Evolutionary conservation across 495 filamentous ascomycete species (phyloP).

Genomic region (Xylaria venustula): DNA sequence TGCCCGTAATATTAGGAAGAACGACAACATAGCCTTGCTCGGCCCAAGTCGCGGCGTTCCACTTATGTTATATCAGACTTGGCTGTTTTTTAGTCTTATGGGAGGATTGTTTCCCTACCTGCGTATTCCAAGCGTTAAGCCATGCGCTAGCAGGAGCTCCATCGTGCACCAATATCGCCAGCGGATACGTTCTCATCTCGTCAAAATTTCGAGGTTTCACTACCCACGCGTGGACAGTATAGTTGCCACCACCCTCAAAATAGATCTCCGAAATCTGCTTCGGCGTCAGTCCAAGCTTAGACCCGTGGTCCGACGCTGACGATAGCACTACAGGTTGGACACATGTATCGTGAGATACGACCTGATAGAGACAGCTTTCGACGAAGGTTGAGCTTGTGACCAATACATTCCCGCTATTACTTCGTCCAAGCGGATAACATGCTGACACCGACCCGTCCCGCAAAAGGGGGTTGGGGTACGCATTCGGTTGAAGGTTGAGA

Average conservation of each 20-base stretch:
- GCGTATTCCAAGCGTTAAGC: constrained; percentile 23
- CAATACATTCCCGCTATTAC: constrained; percentile 15
- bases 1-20: constrained; percentile 30
- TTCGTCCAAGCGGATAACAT: constrained; percentile 13
- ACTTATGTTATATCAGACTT: constrained; percentile 1
- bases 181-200: constrained; percentile 25
- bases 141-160: constrained; percentile 11
- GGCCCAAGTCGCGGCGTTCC: constrained; percentile 23
- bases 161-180: constrained; percentile 27
- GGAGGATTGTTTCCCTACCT: constrained; percentile 10
- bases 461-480: constrained; percentile 16
- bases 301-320: constrained; percentile 21
- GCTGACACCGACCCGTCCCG: constrained; percentile 14
- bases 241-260: constrained; percentile 22
- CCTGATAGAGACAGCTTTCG: constrained; percentile 25
- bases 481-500: constrained; percentile 20
- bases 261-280: constrained; percentile 29
- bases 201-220: constrained; percentile 28
- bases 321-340: constrained; percentile 13
- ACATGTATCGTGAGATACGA: constrained; percentile 15
- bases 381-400: constrained; percentile 26
- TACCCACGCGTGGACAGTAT: constrained; percentile 30
- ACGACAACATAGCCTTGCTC: constrained; percentile 35
- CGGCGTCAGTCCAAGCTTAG: constrained; percentile 22
- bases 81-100: background rate